Conservation (phyloP, 2,329 filamentous ascomycete species). For the Leptodontidium sp. region DNA sequence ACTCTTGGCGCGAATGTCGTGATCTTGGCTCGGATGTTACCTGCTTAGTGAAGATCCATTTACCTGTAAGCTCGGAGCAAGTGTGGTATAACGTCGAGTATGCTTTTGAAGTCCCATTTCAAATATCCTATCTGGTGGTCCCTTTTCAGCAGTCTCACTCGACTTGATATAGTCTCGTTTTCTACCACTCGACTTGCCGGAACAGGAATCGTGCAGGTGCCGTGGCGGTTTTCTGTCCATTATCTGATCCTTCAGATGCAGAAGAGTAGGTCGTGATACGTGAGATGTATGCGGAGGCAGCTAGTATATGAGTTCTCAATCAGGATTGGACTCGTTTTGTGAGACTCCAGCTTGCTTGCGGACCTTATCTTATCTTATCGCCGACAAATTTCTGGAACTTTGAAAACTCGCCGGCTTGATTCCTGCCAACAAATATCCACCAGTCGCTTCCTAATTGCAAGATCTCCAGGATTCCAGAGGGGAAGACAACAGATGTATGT, state of each 20-base stretch:
- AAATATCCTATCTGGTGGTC: too few species aligned
- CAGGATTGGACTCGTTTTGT: background rate
- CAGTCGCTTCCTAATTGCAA: background rate
- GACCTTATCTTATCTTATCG: conserved; percentile 14
- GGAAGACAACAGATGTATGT: conserved; percentile 61
- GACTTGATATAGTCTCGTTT: too few species aligned
- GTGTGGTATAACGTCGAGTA: too few species aligned
- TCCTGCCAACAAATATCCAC: background rate
- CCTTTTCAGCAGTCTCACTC: too few species aligned
- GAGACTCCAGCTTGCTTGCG: background rate
- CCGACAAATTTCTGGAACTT: background rate
- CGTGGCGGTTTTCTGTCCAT: too few species aligned
- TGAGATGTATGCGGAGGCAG: too few species aligned
- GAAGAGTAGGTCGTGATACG: too few species aligned
- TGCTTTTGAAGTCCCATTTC: too few species aligned
- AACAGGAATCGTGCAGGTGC: background rate
- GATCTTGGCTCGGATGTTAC: background rate
- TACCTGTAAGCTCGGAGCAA: too few species aligned
- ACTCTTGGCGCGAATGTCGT: background rate
- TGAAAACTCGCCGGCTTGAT: background rate
- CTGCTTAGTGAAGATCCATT: background rate
- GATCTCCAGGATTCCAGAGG: background rate
- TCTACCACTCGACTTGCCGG: background rate
- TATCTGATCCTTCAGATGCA: too few species aligned
- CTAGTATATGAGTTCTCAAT: too few species aligned